These are phyloP conservation scores for Kwoniella shandongensis DNA, from an alignment of 768 basidiomycete species.

Conservation along the genomic window DNA sequence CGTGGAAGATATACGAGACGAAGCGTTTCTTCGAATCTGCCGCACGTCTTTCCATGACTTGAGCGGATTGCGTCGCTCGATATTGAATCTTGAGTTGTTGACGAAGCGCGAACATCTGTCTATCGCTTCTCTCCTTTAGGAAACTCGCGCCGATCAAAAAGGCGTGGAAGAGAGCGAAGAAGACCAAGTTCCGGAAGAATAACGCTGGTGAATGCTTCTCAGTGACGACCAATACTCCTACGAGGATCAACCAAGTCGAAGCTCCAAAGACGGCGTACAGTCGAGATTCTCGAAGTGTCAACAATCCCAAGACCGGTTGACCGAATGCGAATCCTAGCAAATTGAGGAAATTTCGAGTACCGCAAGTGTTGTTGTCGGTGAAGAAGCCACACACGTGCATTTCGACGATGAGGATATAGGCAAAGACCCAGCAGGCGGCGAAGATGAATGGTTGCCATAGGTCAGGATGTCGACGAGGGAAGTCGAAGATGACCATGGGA, in stretches of 20 bases:
- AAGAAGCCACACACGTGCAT: conserved; percentile 47
- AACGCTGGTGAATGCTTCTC: conserved; percentile 50
- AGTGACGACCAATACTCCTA: conserved; percentile 43
- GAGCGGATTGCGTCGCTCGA: conserved; percentile 68
- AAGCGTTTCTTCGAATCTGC: conserved; percentile 77
- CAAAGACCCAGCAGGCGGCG: conserved; percentile 44
- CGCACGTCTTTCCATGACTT: conserved; percentile 70
- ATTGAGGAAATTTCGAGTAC: conserved; percentile 52
- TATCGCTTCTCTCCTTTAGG: conserved; percentile 57
- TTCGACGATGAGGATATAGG: conserved; percentile 41
- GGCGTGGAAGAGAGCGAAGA: conserved; percentile 68
- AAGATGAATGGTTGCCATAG: conserved; percentile 47
- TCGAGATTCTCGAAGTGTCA: conserved; percentile 53
- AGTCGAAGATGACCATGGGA: conserved; percentile 42
- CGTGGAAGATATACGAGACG: conserved; percentile 59
- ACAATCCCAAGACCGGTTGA: conserved; percentile 52
- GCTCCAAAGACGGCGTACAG: conserved; percentile 42
- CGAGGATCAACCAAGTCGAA: conserved; percentile 46
- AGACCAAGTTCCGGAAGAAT: conserved; percentile 55
- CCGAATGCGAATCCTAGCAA: conserved; percentile 41
- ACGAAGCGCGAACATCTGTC: conserved; percentile 67
- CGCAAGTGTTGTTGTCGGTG: conserved; percentile 36
- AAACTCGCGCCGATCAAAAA: conserved; percentile 72
- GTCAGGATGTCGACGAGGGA: conserved; percentile 28
- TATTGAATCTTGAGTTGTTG: conserved; percentile 75